Percentiles rank a stretch among this genome's conserved stretches.
Conservation (phyloP, 1,139 yeast species). For the Tardiomyces digboiensis region DNA sequence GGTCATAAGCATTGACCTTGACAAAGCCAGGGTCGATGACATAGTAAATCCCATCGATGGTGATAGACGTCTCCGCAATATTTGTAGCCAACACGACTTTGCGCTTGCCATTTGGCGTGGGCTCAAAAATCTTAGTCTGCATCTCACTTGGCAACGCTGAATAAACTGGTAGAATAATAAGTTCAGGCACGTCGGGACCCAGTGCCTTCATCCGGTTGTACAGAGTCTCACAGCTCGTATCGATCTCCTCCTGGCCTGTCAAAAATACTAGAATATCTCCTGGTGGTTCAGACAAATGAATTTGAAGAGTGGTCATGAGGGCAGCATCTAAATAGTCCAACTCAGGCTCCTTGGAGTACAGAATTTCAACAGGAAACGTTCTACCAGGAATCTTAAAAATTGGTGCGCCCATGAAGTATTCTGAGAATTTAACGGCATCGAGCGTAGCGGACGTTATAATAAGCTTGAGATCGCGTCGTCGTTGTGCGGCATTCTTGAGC, state of each 20-base stretch:
- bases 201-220: conserved; percentile 64
- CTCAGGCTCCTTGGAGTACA: conserved; percentile 80
- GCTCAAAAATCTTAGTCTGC: conserved; percentile 77
- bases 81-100: conserved; percentile 93
- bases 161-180: conserved; percentile 80
- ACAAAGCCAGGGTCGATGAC: conserved; percentile 94
- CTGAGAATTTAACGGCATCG: conserved; percentile 77
- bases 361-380: conserved; percentile 78
- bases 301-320: conserved; percentile 69
- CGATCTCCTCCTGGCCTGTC: conserved; percentile 95
- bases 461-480: conserved; percentile 60
- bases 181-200: conserved; percentile 51
- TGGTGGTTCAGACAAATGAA: conserved; percentile 56
- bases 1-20: conserved; percentile 75
- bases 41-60: conserved; percentile 83
- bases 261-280: conserved; percentile 91
- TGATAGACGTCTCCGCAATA: conserved; percentile 94
- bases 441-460: conserved; percentile 92
- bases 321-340: conserved; percentile 88
- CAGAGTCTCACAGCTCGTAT: conserved; percentile 64
- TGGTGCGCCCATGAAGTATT: conserved; percentile 74
- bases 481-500: conserved; percentile 56
- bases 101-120: conserved; percentile 69
- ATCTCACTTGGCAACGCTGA: conserved; percentile 83
- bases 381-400: conserved; percentile 84